phyloP scores from a whole-genome alignment of 1,139 yeast species.

The Blastobotrys malaysiensis region DNA sequence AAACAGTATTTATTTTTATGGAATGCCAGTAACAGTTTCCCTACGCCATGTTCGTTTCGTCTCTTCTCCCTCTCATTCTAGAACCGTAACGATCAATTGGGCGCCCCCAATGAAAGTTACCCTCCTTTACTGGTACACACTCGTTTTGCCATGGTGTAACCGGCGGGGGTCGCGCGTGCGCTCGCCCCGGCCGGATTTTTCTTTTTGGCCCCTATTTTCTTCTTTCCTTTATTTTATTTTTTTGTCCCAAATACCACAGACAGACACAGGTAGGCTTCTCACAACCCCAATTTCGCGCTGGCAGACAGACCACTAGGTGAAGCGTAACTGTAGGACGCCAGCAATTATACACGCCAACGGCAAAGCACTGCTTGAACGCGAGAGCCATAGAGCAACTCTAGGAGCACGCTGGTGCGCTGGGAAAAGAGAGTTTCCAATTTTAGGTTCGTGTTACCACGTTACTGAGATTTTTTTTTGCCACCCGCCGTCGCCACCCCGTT shows the following conservation, averaged over 20 bases:
- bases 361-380: background rate
- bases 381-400: background rate
- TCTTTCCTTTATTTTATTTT: background rate
- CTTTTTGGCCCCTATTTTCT: background rate
- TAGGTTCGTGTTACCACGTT: background rate
- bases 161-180: background rate
- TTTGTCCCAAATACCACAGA: background rate
- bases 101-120: background rate
- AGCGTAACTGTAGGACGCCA: background rate
- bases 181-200: background rate
- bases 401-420: background rate
- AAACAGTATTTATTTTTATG: too few relatives aligned
- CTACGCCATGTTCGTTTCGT: too few relatives aligned
- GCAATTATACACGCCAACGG: background rate
- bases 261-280: slow-evolving; percentile 1
- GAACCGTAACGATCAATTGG: too few relatives aligned
- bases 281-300: background rate
- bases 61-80: too few relatives aligned
- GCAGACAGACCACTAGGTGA: background rate
- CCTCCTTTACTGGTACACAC: background rate
- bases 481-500: slow-evolving; percentile 1
- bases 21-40: too few relatives aligned
- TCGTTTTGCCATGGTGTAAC: background rate
- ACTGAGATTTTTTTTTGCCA: slow-evolving; percentile 10
- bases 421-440: background rate